These are phyloP conservation scores for Fusarium sp. DNA, from an alignment of 2,329 filamentous ascomycete genomes.

Conservation along the genomic window DNA sequence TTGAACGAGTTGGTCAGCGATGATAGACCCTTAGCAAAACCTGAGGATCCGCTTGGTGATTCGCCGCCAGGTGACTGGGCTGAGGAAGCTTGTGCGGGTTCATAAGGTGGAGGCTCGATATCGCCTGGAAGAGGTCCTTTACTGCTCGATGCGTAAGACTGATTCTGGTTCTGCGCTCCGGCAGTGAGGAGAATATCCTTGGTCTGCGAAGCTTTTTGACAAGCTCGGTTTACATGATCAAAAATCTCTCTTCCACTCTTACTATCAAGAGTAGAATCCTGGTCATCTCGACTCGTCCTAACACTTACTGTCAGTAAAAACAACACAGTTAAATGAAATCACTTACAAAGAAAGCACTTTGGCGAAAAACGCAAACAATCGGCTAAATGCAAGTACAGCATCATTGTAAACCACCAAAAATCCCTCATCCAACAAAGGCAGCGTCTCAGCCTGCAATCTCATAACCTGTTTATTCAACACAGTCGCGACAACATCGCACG, in stretches of 20 bases:
- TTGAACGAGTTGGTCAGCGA: conserved; percentile 51
- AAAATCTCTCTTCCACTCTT: conserved; percentile 32
- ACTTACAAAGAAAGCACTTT: conserved; percentile 43
- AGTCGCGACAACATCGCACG: conserved; percentile 46
- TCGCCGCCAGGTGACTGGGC: conserved; percentile 2
- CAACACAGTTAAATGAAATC: background rate
- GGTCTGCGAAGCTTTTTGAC: conserved; percentile 22
- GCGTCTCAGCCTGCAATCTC: conserved; percentile 44
- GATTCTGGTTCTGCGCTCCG: background rate
- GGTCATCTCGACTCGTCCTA: conserved; percentile 36
- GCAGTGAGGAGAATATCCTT: conserved; percentile 32
- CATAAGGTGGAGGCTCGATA: conserved; percentile 43
- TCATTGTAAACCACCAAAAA: conserved; percentile 43
- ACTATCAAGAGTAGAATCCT: conserved; percentile 40
- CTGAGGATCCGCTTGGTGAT: conserved; percentile 16
- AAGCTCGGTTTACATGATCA: conserved; percentile 33
- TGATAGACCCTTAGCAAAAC: conserved; percentile 40
- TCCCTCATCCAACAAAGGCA: conserved; percentile 38
- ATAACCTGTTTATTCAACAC: conserved; percentile 50
- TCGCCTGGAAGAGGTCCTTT: conserved; percentile 16
- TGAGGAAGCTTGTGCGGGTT: conserved; percentile 26
- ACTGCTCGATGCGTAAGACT: conserved; percentile 27
- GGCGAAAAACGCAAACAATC: conserved; percentile 41
- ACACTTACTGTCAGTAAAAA: background rate
- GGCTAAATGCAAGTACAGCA: conserved; percentile 39